phyloP scores from a whole-genome alignment of 192 early-diverging fungal genomes.

The Paraglomus brasilianum region DNA sequence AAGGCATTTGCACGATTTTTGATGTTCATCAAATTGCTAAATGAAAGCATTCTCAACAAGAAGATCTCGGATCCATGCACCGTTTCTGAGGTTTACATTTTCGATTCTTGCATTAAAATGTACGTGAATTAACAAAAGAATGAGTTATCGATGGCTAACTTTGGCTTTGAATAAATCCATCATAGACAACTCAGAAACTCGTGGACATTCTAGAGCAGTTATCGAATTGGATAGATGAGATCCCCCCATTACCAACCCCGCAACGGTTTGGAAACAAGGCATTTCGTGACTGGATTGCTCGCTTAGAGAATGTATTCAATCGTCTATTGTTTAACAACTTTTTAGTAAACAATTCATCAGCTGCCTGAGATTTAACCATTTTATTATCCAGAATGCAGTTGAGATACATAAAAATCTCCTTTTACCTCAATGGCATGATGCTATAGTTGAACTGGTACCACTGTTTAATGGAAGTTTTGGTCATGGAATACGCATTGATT shows the following conservation, averaged over 20 bases:
- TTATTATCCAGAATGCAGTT: conserved; percentile 34
- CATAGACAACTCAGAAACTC: conserved; percentile 47
- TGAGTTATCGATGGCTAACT: conserved; percentile 1
- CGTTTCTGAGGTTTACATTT: conserved; percentile 52
- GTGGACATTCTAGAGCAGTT: conserved; percentile 66
- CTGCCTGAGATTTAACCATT: background rate
- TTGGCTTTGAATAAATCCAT: background rate
- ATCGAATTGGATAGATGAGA: conserved; percentile 68
- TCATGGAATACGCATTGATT: conserved; percentile 88
- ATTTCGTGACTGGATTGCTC: conserved; percentile 76
- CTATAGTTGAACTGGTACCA: conserved; percentile 65
- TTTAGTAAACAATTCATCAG: no score
- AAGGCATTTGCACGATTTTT: conserved; percentile 69
- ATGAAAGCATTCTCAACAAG: conserved; percentile 66
- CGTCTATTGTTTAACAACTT: no score
- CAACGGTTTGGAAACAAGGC: conserved; percentile 92
- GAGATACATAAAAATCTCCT: conserved; percentile 38
- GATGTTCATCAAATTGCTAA: conserved; percentile 72
- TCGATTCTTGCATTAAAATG: background rate
- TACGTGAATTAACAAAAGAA: background rate
- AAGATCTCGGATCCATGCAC: conserved; percentile 54
- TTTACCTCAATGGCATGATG: conserved; percentile 41
- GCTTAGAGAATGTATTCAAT: conserved; percentile 48
- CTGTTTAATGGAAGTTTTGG: conserved; percentile 83
- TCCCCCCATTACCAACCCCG: conserved; percentile 69